Base-by-base conservation (phyloP, 2,329 filamentous ascomycete species). In the Diaporthe velutina region DNA sequence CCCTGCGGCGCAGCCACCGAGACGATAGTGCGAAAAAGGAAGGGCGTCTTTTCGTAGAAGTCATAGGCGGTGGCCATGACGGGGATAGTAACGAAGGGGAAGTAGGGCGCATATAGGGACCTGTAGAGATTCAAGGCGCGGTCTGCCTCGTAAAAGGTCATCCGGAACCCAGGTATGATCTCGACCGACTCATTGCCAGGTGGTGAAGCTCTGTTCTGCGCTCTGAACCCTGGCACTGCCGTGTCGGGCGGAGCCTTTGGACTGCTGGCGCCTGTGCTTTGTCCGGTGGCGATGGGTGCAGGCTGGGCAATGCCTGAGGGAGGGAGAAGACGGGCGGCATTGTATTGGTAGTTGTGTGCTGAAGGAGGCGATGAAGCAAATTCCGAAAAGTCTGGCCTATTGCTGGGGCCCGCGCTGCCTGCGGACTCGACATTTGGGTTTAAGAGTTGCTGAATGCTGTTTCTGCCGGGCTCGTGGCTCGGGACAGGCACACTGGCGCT, bases 11-110 rank as follows among this genome's bases (percentile, higher is more conserved):
- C 78, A 0, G 82, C 79, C 0, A 80, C 78, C 6, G 82, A 80
- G 52, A 86, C 78, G 52, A 86, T 79, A 1, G 81, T 81, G 77
- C 83, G 84, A 67, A 86, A 86, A 0, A 87, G 74, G 22, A 85
- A 78, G 0, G 80, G 81, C 8, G 81, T 79, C n/a, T 78, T 76
- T 0, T 77, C 68, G 57, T 82, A 81, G n/a, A 87, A 72, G 0
- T 82, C 79, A 4, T 78, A 77, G 0, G 83, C 80, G 3, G 80
- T 79, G 0, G 80, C 60, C 4, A 73, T 45, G 0, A 72, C 54
- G 0, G 80, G 73, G 1, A 86, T 73, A 1, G 83, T 80, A 1
- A 86, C 80, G 71, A 87, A 87, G 0, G 85, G 85, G 9, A 83
- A 86, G 48, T 80, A 78, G 0, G 82, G 82, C 17, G 80, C 76